Evolutionary conservation across 2,329 filamentous ascomycete species (phyloP).

Genomic region (Pseudocercospora ulei): DNA sequence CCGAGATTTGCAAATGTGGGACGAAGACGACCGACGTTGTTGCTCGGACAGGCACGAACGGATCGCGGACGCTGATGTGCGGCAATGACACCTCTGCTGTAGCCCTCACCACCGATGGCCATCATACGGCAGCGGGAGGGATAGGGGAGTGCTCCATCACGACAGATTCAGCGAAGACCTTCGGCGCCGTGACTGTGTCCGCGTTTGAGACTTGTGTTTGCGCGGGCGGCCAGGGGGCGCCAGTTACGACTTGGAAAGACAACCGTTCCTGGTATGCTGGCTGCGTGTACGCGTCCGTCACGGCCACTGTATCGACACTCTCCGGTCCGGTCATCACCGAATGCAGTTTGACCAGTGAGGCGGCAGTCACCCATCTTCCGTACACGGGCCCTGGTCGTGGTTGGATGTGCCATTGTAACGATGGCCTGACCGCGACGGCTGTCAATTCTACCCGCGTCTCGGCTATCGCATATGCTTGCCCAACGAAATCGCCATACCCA

Average conservation of each 20-base stretch:
- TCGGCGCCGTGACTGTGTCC: constrained; percentile 1
- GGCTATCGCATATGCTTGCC: constrained; percentile 2
- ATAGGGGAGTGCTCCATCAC: background rate
- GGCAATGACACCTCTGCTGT: background rate
- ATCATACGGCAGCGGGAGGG: background rate
- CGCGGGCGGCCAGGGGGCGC: background rate
- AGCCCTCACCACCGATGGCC: background rate
- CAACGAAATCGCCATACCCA: background rate
- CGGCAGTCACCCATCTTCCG: background rate
- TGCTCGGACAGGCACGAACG: background rate
- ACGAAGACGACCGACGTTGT: background rate
- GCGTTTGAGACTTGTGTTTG: constrained; percentile 1
- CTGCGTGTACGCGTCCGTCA: background rate
- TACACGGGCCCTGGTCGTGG: background rate
- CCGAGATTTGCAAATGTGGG: background rate
- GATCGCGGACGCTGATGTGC: background rate
- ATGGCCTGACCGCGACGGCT: background rate
- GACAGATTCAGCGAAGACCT: background rate
- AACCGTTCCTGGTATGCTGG: background rate
- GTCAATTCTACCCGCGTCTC: background rate
- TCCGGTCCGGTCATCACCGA: background rate
- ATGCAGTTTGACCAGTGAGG: background rate
- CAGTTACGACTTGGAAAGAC: background rate
- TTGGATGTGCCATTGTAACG: constrained; percentile 2
- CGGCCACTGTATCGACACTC: background rate